Percentiles rank a stretch among this genome's conserved stretches.
These are phyloP conservation scores for Raffaelea arxii DNA, from an alignment of 2,329 filamentous ascomycete genomes.

Conservation along the genomic window DNA sequence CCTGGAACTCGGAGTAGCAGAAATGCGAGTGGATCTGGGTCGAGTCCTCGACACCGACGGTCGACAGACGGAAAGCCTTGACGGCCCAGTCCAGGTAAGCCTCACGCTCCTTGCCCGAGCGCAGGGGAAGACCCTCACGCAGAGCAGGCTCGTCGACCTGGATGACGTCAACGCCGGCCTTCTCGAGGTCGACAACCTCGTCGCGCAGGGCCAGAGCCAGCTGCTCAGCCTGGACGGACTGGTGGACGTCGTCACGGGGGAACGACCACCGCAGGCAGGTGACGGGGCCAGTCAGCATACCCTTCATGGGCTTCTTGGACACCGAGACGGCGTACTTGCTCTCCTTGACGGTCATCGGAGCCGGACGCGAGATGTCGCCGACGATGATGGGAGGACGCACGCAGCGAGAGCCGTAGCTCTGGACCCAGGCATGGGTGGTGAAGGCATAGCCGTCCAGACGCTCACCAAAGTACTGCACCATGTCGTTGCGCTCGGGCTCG, in stretches of 20 bases:
- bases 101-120: slow-evolving; percentile 85
- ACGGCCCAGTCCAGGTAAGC: slow-evolving; percentile 97
- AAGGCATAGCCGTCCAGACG: slow-evolving; percentile 94
- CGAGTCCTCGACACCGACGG: slow-evolving; percentile 83
- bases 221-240: slow-evolving; percentile 98
- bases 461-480: slow-evolving; percentile 99
- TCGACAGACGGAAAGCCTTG: slow-evolving; percentile 93
- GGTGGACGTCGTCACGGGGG: slow-evolving; percentile 98
- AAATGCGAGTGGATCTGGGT: slow-evolving; percentile 99
- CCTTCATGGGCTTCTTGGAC: slow-evolving; percentile 99
- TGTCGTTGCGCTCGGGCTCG: slow-evolving; percentile 99
- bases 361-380: slow-evolving; percentile 93
- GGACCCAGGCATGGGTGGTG: slow-evolving; percentile 96
- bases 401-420: slow-evolving; percentile 96
- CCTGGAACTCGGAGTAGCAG: slow-evolving; percentile 99
- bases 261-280: slow-evolving; percentile 99
- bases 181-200: slow-evolving; percentile 96
- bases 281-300: slow-evolving; percentile 98
- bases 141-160: slow-evolving; percentile 99
- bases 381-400: slow-evolving; percentile 98
- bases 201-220: slow-evolving; percentile 96
- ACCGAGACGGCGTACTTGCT: slow-evolving; percentile 96
- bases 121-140: slow-evolving; percentile 97
- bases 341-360: slow-evolving; percentile 99
- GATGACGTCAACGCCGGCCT: slow-evolving; percentile 93